These are phyloP conservation scores for Pichia sp. DNA, from an alignment of 1,139 yeast genomes.

Conservation along the genomic window DNA sequence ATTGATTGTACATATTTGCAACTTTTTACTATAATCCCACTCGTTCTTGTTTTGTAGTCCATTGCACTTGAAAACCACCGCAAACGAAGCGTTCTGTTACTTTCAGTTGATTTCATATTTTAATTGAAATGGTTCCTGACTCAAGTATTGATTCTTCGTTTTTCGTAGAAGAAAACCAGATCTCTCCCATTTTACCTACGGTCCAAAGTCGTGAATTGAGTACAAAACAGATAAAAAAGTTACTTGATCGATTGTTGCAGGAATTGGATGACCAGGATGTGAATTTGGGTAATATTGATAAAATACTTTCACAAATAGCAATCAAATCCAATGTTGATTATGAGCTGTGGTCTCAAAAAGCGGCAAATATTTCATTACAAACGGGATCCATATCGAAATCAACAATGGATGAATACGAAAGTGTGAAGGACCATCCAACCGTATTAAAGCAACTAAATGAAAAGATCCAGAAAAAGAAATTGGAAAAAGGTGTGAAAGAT, in stretches of 20 bases:
- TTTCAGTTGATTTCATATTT: too few relatives aligned
- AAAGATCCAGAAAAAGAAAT: background rate
- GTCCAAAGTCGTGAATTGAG: slow-evolving; percentile 3
- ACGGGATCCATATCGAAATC: background rate
- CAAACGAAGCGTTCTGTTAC: too few relatives aligned
- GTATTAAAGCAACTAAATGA: background rate
- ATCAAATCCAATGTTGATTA: slow-evolving; percentile 11
- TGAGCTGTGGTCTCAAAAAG: slow-evolving; percentile 6
- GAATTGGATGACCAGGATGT: slow-evolving; percentile 22
- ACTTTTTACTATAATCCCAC: too few relatives aligned
- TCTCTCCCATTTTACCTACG: slow-evolving; percentile 1
- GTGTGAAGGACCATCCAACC: background rate
- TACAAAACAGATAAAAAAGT: slow-evolving; percentile 11
- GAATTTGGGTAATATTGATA: slow-evolving; percentile 14
- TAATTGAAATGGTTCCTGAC: too few relatives aligned
- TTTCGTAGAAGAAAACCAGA: too few relatives aligned
- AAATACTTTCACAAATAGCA: slow-evolving; percentile 13
- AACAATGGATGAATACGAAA: background rate
- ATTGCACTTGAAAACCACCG: too few relatives aligned
- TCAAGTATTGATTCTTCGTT: too few relatives aligned
- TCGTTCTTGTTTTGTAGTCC: too few relatives aligned
- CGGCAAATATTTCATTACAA: background rate
- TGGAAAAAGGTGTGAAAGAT: background rate
- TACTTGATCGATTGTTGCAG: slow-evolving; percentile 20
- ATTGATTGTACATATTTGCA: too few relatives aligned